Conservation (phyloP, 345 rosid species). For the Heritiera littoralis region DNA sequence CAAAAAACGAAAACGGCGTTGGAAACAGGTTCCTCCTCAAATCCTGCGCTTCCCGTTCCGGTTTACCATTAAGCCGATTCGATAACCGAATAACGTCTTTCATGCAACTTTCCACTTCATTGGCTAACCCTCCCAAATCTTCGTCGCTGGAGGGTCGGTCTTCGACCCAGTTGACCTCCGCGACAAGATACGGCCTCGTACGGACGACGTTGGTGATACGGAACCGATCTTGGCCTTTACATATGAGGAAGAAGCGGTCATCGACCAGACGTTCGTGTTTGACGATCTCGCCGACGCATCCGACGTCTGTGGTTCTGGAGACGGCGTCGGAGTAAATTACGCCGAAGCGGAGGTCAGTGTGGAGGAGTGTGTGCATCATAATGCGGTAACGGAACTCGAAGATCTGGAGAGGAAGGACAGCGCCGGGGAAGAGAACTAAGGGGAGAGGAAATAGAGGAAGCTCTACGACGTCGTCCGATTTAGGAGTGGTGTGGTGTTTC, state of each 20-base stretch:
- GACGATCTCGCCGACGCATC: constrained; percentile 88
- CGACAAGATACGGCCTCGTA: constrained; percentile 82
- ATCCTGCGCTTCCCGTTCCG: constrained; percentile 77
- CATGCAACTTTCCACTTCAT: constrained; percentile 80
- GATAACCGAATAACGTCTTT: constrained; percentile 89
- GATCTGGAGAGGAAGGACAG: constrained; percentile 90
- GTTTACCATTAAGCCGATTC: constrained; percentile 77
- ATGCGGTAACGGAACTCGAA: constrained; percentile 96
- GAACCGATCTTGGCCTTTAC: constrained; percentile 93
- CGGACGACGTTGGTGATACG: constrained; percentile 74
- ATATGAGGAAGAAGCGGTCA: constrained; percentile 81
- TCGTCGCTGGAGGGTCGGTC: constrained; percentile 89
- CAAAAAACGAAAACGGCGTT: constrained; percentile 93
- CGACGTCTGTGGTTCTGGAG: constrained; percentile 70
- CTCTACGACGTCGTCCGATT: constrained; percentile 65
- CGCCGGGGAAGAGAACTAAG: constrained; percentile 90
- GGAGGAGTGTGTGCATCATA: constrained; percentile 98
- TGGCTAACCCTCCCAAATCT: constrained; percentile 62
- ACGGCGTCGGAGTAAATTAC: constrained; percentile 73
- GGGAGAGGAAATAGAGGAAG: constrained; percentile 94
- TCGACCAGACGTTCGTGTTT: constrained; percentile 90
- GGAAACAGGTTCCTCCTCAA: constrained; percentile 82
- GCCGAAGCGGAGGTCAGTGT: constrained; percentile 89
- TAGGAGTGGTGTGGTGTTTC: constrained; percentile 47
- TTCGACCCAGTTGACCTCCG: constrained; percentile 85